Percentiles rank a stretch among this genome's conserved stretches.
Conservation (phyloP, 2,329 filamentous ascomycete genomes). For the Penicillium sp. region DNA sequence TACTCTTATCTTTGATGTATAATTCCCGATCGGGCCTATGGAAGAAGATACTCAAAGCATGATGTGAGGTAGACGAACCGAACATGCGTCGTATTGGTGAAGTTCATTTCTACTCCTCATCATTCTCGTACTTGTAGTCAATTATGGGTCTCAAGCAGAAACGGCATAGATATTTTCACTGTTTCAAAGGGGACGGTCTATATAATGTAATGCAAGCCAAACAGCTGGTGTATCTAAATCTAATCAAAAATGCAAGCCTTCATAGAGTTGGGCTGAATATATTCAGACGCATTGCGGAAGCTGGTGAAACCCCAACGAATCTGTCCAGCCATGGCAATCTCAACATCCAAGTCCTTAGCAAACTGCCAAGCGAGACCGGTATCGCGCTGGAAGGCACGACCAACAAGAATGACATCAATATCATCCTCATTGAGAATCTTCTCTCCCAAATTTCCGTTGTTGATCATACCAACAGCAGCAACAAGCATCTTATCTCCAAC, state of each 20-base stretch:
- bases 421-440: conserved; percentile 52
- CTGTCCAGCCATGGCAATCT: conserved; percentile 33
- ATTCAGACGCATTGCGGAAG: conserved; percentile 28
- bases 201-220: conserved; percentile 7
- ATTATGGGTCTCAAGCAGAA: not conserved
- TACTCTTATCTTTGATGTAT: too few relatives aligned
- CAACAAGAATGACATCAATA: conserved; percentile 65
- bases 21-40: too few relatives aligned
- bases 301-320: conserved; percentile 33
- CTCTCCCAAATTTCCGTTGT: conserved; percentile 66
- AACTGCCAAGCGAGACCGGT: conserved; percentile 26
- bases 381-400: conserved; percentile 28
- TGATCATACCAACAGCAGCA: conserved; percentile 72
- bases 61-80: not conserved
- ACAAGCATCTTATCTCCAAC: conserved; percentile 71
- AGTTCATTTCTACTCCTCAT: not conserved
- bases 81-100: not conserved
- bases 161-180: not conserved
- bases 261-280: conserved; percentile 26
- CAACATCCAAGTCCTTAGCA: conserved; percentile 30
- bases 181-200: not conserved
- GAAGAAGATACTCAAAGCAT: too few relatives aligned
- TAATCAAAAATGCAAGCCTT: conserved; percentile 30
- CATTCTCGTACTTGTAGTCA: not conserved
- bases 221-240: conserved; percentile 6